Base-by-base conservation (phyloP, 2,329 filamentous ascomycete genomes). In the Claviceps sp. region DNA sequence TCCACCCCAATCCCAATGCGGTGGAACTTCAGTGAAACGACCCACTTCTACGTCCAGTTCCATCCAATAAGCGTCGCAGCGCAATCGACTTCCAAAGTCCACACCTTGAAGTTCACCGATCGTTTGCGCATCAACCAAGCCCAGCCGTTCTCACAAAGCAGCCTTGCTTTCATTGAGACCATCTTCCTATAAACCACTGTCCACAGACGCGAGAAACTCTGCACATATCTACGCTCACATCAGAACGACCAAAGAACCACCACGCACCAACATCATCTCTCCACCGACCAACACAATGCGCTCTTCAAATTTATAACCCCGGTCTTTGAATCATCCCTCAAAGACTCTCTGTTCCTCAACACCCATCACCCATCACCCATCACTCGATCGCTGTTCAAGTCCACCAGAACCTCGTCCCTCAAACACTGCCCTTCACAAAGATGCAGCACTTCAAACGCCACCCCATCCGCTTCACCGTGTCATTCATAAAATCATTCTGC, bases 401-500 rank as follows among this genome's bases (percentile, higher is more conserved):
- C 30, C 10, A 34, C 30, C 30, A 34, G 30, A 34, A 34, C 4
- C 3, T 10, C 30, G 26, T 26, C 2, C 0, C 7, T 30, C 26
- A 30, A 8, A 30, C 26, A 30, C 7, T 0, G 3, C 11, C 4
- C 30, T 34, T 34, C 10, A 34, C 30, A 34, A 34, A 54, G 34
- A 10, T 54, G 49, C n/a, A 55, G 50, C 64, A 68, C 56, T 64
- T 71, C 59, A 56, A 68, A 52, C 66, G 67, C 59, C 65, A 69
- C 54, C 72, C 72, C 14, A 50, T 70, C 54, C 70, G 68, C 51
- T 59, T 67, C 54, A 55, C 61, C 38, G 50, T 67, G 41, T 62
- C 63, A 10, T 65, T 64, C 56, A 51, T 69, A 57, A 70, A 68
- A 53, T 57, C 61, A 10, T 58, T 73, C 50, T 72, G 72, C 57